A percentile compares a stretch with the other conserved stretches of the same genome.
phyloP scores from a whole-genome alignment of 257 asterid genomes.

The Nicotiana undulata region DNA sequence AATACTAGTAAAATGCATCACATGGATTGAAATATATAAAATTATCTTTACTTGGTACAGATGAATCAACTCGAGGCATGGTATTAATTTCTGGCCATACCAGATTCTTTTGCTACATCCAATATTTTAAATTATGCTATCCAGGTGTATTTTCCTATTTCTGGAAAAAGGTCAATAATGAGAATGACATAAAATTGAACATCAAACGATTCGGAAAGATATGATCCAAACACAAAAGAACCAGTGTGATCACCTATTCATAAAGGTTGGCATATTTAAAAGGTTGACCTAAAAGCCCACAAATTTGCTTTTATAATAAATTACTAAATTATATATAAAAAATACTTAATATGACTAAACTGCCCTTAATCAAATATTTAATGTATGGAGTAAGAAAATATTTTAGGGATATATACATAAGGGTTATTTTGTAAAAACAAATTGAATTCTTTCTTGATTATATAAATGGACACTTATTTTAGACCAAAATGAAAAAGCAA shows the following conservation, averaged over 20 bases:
- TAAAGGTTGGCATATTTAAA: not conserved
- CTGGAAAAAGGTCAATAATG: not conserved
- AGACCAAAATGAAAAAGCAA: no score
- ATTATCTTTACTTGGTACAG: not conserved
- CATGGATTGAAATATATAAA: not conserved
- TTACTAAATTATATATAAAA: no score
- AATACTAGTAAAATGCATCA: no score
- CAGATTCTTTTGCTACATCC: not conserved
- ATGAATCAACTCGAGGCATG: not conserved
- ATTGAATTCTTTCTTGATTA: no score
- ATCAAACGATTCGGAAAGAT: slow-evolving; percentile 3
- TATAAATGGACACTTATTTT: no score
- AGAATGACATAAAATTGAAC: not conserved
- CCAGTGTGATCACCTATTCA: not conserved
- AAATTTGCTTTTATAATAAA: no score
- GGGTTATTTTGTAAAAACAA: no score
- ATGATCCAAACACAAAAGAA: not conserved
- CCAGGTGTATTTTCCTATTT: not conserved
- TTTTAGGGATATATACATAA: no score
- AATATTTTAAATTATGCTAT: not conserved
- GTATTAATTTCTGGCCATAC: not conserved
- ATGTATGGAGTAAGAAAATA: no score
- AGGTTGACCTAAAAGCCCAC: not conserved
- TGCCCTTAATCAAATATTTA: no score
- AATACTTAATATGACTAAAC: no score